Evolutionary conservation across 1,284 basidiomycete species (phyloP), one percentile per base, ranked within the genome.

Genomic region (Austroboletus rostrupii): DNA sequence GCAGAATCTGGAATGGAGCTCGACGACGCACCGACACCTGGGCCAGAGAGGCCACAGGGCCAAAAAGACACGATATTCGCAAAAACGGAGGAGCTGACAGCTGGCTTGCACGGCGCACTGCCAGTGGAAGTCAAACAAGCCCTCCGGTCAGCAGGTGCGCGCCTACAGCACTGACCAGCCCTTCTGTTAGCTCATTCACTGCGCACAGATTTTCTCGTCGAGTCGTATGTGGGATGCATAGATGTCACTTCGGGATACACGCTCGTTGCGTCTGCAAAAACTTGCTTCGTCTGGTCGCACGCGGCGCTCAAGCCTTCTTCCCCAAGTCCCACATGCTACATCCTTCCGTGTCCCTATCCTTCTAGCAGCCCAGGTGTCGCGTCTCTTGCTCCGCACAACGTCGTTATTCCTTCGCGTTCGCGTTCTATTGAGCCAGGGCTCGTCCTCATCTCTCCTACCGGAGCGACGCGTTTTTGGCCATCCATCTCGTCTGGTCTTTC

Each of bases 281-380:
- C 85, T 10, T 89, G 87, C 64, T 91, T 87, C 66, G 85, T 90
- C 32, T 91, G 88, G 88, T 85, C 88, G 57, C 82, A 89, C 70
- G 76, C 82, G 61, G 80, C 81, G 52, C 56, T 74, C 65, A 54
- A 46, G 41, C 67, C 64, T 23, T 55, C 52, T 17, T 50, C 66
- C 17, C 57, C 62, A 31, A 68, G 64, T 14, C 87, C 87, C 14
- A 90, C 87, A 10, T 91, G 89, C 64, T 90, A 91, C 59, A 91
- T 91, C 38, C 88, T 91, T 59, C 73, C 82, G 16, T 87, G 83
- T 62, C 85, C 85, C 11, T 71, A 60, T 48, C 43, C 54, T 46
- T 53, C 56, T 41, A 50, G 21, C 19, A 52, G 73, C 64, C 62
- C 73, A 60, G 63, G 75, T 13, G 65, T 73, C 6, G 72, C 70